A percentile compares a stretch with the other conserved stretches of the same genome.
These are phyloP conservation scores for Williopsis jadinii DNA, from an alignment of 1,139 yeast species.

Conservation along the genomic window DNA sequence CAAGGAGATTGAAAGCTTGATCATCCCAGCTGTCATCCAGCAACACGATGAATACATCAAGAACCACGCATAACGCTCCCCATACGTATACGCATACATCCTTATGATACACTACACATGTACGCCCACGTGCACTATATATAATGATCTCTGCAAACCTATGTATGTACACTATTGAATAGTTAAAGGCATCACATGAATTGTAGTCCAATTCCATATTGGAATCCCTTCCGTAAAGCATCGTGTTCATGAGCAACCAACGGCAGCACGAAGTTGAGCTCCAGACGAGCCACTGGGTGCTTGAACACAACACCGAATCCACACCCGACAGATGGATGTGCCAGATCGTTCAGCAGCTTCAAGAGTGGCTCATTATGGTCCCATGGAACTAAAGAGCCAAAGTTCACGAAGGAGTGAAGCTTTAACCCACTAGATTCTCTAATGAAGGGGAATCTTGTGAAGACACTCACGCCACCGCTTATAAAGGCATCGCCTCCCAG, in stretches of 20 bases:
- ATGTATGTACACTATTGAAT: not conserved
- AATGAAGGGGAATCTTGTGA: constrained; percentile 58
- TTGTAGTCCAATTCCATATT: constrained; percentile 87
- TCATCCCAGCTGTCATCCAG: constrained; percentile 67
- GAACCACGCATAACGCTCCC: not conserved
- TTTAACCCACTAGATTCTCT: constrained; percentile 55
- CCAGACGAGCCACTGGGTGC: constrained; percentile 88
- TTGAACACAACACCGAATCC: constrained; percentile 78
- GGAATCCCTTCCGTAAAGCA: constrained; percentile 73
- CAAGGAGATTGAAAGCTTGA: constrained; percentile 64
- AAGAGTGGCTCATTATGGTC: constrained; percentile 26
- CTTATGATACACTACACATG: no score
- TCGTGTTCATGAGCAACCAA: constrained; percentile 60
- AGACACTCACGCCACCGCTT: constrained; percentile 64
- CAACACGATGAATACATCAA: constrained; percentile 58
- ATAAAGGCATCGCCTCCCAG: constrained; percentile 79
- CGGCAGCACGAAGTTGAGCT: constrained; percentile 81
- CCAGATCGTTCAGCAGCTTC: constrained; percentile 22
- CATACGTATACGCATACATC: not conserved
- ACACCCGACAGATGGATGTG: constrained; percentile 45
- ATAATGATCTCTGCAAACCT: not conserved
- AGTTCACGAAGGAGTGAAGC: constrained; percentile 64
- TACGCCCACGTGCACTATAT: not conserved
- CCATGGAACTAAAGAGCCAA: constrained; percentile 56
- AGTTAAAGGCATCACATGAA: constrained; percentile 42